Conservation (phyloP, 2,329 filamentous ascomycete genomes). For the Cytospora piceae region DNA sequence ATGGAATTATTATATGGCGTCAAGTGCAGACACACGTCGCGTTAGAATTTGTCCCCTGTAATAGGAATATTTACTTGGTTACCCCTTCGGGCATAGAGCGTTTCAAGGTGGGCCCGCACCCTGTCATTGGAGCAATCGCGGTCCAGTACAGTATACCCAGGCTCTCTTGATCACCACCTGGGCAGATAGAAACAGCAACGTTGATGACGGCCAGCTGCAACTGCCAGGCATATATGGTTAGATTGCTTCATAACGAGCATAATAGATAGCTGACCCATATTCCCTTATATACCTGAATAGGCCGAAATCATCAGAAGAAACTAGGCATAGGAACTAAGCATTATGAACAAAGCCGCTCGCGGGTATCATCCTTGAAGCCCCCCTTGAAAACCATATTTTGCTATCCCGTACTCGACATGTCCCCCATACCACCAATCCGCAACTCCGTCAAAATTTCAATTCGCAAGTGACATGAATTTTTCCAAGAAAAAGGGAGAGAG, state of each 20-base stretch:
- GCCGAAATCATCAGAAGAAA: constrained; percentile 2
- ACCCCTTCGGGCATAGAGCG: constrained; percentile 19
- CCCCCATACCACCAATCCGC: constrained; percentile 13
- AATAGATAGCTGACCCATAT: background rate
- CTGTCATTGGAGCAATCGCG: background rate
- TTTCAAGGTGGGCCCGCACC: constrained; percentile 1
- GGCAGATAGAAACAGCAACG: too few species aligned
- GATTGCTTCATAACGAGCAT: background rate
- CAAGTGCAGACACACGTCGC: constrained; percentile 21
- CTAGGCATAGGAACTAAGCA: background rate
- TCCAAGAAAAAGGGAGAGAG: background rate
- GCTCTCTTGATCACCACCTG: too few species aligned
- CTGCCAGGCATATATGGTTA: background rate
- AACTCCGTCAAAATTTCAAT: constrained; percentile 15
- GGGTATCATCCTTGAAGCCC: constrained; percentile 31
- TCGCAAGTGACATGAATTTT: constrained; percentile 1
- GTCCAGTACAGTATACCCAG: too few species aligned
- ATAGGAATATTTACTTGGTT: constrained; percentile 28
- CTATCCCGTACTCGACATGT: constrained; percentile 11
- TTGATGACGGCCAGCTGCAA: background rate
- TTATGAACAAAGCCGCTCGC: constrained; percentile 22
- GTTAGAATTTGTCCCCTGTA: constrained; percentile 21
- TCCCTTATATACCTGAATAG: background rate
- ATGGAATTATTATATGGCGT: constrained; percentile 3
- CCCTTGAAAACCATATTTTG: constrained; percentile 27